phyloP scores from a whole-genome alignment of 2,329 filamentous ascomycete genomes.

The Xylariaceae sp. region DNA sequence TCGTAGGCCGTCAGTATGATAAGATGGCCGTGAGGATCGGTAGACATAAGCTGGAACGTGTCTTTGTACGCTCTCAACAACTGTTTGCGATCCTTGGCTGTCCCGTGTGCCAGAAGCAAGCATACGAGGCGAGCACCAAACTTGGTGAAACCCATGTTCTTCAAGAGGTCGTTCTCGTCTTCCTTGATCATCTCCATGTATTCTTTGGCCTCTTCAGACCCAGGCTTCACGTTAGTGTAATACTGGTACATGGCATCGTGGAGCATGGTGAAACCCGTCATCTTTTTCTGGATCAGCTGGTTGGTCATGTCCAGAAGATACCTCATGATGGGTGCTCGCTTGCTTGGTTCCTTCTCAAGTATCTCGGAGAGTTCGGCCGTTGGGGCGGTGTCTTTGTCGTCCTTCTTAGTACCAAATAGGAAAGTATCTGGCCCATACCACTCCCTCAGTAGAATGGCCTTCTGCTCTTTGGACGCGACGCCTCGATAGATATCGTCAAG shows the following conservation, averaged over 20 bases:
- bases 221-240: slow-evolving; percentile 72
- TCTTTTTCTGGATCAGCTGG: slow-evolving; percentile 88
- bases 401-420: slow-evolving; percentile 57
- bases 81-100: slow-evolving; percentile 86
- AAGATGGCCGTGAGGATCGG: slow-evolving; percentile 70
- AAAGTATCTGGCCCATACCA: slow-evolving; percentile 96
- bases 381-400: slow-evolving; percentile 42
- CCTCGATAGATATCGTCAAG: slow-evolving; percentile 93
- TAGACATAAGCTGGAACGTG: slow-evolving; percentile 77
- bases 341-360: slow-evolving; percentile 71
- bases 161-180: slow-evolving; percentile 83
- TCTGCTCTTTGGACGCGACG: slow-evolving; percentile 80
- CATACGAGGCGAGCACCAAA: slow-evolving; percentile 79
- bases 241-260: slow-evolving; percentile 99
- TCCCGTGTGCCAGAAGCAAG: slow-evolving; percentile 75
- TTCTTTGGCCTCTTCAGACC: slow-evolving; percentile 75
- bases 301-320: slow-evolving; percentile 84
- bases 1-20: slow-evolving; percentile 84
- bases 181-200: slow-evolving; percentile 88
- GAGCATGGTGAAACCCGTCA: slow-evolving; percentile 94
- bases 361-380: slow-evolving; percentile 69
- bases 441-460: slow-evolving; percentile 77
- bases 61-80: slow-evolving; percentile 88
- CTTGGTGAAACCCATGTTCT: slow-evolving; percentile 94
- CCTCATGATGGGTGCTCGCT: slow-evolving; percentile 80